Evolutionary conservation across 768 basidiomycete genomes (phyloP), one percentile per base, ranked within the genome.

Genomic region (Cubamyces sp.): DNA sequence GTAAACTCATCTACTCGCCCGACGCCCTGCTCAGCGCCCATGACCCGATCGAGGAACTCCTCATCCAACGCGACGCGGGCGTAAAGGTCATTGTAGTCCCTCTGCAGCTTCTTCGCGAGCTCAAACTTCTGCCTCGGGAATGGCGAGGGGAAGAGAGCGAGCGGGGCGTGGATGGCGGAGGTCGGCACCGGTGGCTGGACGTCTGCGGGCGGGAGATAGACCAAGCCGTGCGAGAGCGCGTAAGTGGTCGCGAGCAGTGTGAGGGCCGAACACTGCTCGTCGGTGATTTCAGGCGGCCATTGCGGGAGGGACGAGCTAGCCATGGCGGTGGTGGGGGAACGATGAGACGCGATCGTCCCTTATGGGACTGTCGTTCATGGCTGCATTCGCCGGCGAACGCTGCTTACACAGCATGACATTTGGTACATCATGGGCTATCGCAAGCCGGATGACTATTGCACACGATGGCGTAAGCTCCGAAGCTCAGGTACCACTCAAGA

Each of bases 141-240:
- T 0, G 95, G 93, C 0, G 93, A 86, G 1, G 97, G 96, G 67
- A 95, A 84, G 42, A 99, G 79, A 0, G 96, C 83, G 64, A 98
- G 77, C 0, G 97, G 97, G 0, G 95, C 96, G 71, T 97, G 92
- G 66, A 96, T 92, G 0, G 87, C 88, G n/a, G 87, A 85, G 12
- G 85, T 84, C 1, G 89, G 86, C 25, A 77, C 69, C 1, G 85
- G 77, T 59, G 86, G 82, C 34, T 73, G 78, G 9, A 67, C 61
- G 3, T 77, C 67, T 1, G 77, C 73, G 3, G 82, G 77, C 11
- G 91, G 92, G 19, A 94, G 86, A 73, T 92, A 93, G n/a, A 90
- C 78, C 28, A 98, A 80, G 7, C 92, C 92, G 72, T 91, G 88
- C 2, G 93, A 84, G 52, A 98, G 81, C 3, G 96, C 91, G 69